Base-by-base conservation (phyloP, 2,329 filamentous ascomycete genomes). In the Stromatinia cepivora region DNA sequence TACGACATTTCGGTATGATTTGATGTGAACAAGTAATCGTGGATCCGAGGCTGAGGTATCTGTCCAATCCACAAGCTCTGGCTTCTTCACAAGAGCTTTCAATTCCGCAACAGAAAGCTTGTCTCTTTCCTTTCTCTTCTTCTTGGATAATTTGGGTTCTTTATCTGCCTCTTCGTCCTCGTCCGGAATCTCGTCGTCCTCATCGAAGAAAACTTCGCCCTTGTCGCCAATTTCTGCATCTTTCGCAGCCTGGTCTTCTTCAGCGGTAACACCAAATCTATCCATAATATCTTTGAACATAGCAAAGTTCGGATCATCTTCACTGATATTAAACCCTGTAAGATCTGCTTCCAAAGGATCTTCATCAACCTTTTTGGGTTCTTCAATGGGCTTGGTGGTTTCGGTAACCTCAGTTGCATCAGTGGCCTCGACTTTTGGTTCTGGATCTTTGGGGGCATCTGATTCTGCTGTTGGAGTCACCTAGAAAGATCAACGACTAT, bases 31-130 rank as follows among this genome's bases (percentile, higher is more conserved):
- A 15, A 99, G 86, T 56, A 98, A 83, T 69, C 90, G 88, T 20
- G 95, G 95, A 78, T 99, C 94, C 36, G 92, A 88, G 0, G 95
- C 94, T 22, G 93, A 96, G 17, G 92, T 92, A 78, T 99, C 95
- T 67, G 96, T 95, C 95, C 95, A 98, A 77, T 99, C 95, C 8
- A 99, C 94, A 13, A 97, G 88, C 80, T 99, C 95, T 3, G 95
- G 95, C 75, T 94, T 94, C 76, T 86, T 87, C 71, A 97, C 95
- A 68, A 97, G 82, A 8, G 94, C 92, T 81, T 99, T 99, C 72
- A 99, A 86, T 81, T 98, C 93, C 62, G 95, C 95, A 70, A 99
- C 92, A 9, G 94, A 97, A 45, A 98, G 84, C 80, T 96, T 97
- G 82, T 91, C 96, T 78, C 93, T 85, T 81, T 91, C 88, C 82